phyloP scores from a whole-genome alignment of 257 asterid species.

The Prunella vulgaris region DNA sequence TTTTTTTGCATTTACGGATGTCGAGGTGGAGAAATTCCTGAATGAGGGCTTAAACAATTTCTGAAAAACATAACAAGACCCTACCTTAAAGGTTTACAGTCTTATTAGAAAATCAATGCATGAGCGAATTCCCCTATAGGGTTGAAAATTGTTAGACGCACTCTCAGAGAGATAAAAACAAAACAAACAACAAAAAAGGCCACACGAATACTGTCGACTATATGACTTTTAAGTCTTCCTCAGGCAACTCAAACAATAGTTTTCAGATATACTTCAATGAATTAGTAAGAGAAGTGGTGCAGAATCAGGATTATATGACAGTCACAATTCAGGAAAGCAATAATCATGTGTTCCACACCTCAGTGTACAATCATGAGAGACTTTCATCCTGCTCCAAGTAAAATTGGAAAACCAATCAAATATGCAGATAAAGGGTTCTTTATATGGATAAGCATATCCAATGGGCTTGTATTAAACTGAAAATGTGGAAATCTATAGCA shows the following conservation, averaged over 20 bases:
- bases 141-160: neutral
- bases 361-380: neutral
- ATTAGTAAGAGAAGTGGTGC: neutral
- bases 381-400: neutral
- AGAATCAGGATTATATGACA: neutral
- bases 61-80: constrained; percentile 35
- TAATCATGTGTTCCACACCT: neutral
- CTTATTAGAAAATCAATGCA: constrained; percentile 2
- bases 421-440: neutral
- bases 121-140: neutral
- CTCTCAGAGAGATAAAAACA: neutral
- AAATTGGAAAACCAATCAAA: neutral
- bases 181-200: neutral
- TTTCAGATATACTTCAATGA: neutral
- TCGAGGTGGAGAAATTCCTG: constrained; percentile 45
- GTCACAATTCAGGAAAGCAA: neutral
- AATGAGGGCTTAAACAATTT: constrained; percentile 31
- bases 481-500: neutral
- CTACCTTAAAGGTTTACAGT: neutral
- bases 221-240: neutral
- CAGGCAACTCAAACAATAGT: neutral
- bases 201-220: neutral
- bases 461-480: neutral
- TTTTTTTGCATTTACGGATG: constrained; percentile 32
- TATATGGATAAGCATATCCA: neutral